Base-by-base conservation (phyloP, 805 yeast species). In the Candida lessepsii region DNA sequence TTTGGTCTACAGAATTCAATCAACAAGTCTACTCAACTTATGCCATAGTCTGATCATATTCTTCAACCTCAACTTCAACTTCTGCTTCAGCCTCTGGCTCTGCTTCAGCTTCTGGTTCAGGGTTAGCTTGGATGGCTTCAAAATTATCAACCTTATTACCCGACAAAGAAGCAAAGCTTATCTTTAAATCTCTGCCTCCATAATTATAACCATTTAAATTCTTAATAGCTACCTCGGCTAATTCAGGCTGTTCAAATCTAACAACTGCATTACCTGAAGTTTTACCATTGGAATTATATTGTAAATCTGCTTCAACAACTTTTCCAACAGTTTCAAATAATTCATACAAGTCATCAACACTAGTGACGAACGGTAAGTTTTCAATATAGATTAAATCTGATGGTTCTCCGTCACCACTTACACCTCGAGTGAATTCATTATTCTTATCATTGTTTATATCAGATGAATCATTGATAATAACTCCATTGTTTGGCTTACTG, bases 331-430 rank as follows among this genome's bases (percentile, higher is more conserved):
- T 83, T 58, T 83, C 91, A 58, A 90, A 90, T 44, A 91, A 73
- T 50, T 90, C 96, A 48, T 71, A 78, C 49, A 91, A 73, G 62
- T 91, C 97, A 42, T 83, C 81, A 49, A 82, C 81, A 23, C 88
- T 78, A n/a, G 97, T 90, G 38, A 89, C 83, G 73, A 78, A 87
- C 21, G 98, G 98, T 56, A 91, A 70, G 67, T 91, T 91, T 32
- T 73, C 74, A 16, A 85, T 89, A 56, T 65, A 84, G 32, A 91
- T 75, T 13, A 62, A 60, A 42, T 54, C 63, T 10, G 65, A 56
- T 16, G 76, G 71, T 24, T 70, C 76, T 36, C 80, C 81, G 36
- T 78, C 79, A 2, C 83, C 86, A 7, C 58, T 52, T 30, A 85
- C 89, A 40, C 80, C 83, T 34, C 73, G 77, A 10, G 89, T 78